phyloP scores from a whole-genome alignment of 768 basidiomycete species.

The Lentinus brumalis region DNA sequence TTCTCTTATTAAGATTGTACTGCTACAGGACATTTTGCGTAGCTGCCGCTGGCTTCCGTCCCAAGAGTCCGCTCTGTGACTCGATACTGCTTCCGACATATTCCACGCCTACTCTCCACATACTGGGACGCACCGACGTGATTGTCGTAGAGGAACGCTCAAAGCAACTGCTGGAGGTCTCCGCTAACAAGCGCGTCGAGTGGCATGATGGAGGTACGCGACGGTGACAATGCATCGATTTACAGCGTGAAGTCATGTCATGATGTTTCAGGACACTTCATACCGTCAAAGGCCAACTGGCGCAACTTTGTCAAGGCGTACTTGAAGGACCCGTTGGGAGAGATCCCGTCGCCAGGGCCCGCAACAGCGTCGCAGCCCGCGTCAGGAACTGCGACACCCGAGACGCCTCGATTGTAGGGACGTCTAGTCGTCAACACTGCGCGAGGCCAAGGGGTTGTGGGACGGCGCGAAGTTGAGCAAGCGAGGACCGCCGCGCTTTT shows the following conservation, averaged over 20 bases:
- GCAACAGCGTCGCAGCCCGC: constrained; percentile 36
- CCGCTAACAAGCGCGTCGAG: constrained; percentile 63
- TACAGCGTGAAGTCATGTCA: not conserved
- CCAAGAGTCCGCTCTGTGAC: constrained; percentile 46
- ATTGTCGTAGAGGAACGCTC: constrained; percentile 75
- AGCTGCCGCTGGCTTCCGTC: constrained; percentile 72
- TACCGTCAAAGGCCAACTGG: constrained; percentile 79
- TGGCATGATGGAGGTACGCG: constrained; percentile 77
- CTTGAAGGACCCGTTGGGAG: constrained; percentile 51
- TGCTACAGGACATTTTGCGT: constrained; percentile 61
- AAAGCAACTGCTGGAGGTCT: constrained; percentile 53
- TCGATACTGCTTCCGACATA: constrained; percentile 50
- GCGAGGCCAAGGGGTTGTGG: too few species aligned
- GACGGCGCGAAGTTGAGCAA: too few species aligned
- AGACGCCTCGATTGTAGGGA: not conserved
- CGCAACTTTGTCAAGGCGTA: constrained; percentile 73
- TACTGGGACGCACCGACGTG: constrained; percentile 76
- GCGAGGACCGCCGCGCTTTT: too few species aligned
- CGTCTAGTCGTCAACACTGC: too few species aligned
- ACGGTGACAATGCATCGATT: not conserved
- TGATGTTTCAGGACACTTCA: constrained; percentile 68
- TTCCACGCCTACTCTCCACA: constrained; percentile 74
- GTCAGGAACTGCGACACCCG: constrained; percentile 44
- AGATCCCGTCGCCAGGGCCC: constrained; percentile 47
- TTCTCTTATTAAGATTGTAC: too few species aligned